Conservation (phyloP, 305 asterid species). For the Coffea humblotiana region DNA sequence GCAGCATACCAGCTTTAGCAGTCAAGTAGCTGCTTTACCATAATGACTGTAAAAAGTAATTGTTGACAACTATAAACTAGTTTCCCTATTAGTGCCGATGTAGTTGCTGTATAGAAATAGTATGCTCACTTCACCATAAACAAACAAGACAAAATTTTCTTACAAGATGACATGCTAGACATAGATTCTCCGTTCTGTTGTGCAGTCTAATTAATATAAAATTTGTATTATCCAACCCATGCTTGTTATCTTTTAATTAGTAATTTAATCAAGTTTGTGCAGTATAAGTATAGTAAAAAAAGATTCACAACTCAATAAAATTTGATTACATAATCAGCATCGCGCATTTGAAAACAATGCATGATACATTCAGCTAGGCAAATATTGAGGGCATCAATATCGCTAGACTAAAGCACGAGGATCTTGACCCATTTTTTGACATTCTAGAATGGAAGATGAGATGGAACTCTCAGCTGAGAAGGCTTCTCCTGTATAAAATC, state of each 20-base stretch:
- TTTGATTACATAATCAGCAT: neutral
- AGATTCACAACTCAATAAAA: neutral
- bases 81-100: neutral
- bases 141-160: slow-evolving; percentile 7
- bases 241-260: neutral
- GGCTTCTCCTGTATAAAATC: slow-evolving; percentile 21
- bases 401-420: neutral
- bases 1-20: slow-evolving; percentile 12
- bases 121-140: neutral
- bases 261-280: neutral
- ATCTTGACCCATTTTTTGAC: neutral
- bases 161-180: slow-evolving; percentile 16
- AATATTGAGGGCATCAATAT: neutral
- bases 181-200: slow-evolving; percentile 7
- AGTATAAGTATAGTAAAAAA: too few species aligned
- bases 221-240: neutral
- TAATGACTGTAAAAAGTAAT: neutral
- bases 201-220: neutral
- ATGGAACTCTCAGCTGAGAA: slow-evolving; percentile 19
- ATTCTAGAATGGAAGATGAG: slow-evolving; percentile 22
- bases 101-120: neutral
- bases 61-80: neutral
- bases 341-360: neutral
- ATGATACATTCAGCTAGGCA: neutral
- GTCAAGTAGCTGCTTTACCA: slow-evolving; percentile 13